Evolutionary conservation across 1,284 basidiomycete genomes (phyloP), one percentile per base, ranked within the genome.

Genomic region (Cryptococcus wingfieldii): DNA sequence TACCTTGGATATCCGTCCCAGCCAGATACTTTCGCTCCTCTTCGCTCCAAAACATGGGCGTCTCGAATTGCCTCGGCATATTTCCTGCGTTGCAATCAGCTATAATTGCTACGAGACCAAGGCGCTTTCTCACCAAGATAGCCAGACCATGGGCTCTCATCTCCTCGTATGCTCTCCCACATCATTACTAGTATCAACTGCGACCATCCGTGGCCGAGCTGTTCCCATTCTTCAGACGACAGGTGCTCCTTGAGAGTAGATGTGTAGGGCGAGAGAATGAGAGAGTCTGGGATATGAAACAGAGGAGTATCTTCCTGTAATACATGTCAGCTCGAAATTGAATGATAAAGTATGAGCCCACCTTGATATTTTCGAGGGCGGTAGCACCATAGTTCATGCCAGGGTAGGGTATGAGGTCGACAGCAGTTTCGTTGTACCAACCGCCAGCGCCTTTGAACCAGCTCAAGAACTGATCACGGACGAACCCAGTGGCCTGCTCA

Each of bases 31-130:
- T 72, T 4, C 95, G 76, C 54, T 97, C 90, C 2, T 81, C 80
- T 1, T 82, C 80, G 31, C 70, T 77, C 96, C 95, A 98, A 74
- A 97, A 96, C 90, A 98, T 98, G 1, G 94, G 91, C 0, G 93
- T 95, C 62, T 88, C 83, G 70, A 98, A 98, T 9, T 64, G 60
- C 2, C 70, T 79, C 0, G 95, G 94, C 66, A 97, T 80, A 38
- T 76, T 72, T 37, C 67, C 70, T 70, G 63, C 23, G 2, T 38
- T 23, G 31, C 23, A 9, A 19, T 39, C n/a, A 45, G 38, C 23
- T 4, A 42, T 8, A 19, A 13, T 45, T 19, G 19, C 38, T 28
- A 25, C 6, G 18, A 10, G 7, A 18, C 4, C 41, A 58, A 56
- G 16, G 19, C 12, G 38, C 31, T 44, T 47, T 48, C 83, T 52